Evolutionary conservation across 305 asterid genomes (phyloP).

Genomic region (Fraxinus albicans): DNA sequence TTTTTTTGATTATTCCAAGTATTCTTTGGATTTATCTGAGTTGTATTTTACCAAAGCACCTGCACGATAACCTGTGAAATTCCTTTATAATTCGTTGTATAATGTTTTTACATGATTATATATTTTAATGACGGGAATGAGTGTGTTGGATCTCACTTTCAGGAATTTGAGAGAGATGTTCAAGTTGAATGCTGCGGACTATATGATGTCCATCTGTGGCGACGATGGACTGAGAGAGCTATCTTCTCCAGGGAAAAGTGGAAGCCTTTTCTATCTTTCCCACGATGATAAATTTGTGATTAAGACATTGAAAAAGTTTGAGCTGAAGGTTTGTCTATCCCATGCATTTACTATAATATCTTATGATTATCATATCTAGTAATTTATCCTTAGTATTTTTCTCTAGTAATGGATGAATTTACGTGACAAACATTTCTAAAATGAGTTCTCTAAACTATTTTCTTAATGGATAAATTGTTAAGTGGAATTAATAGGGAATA

Average conservation of each 20-base stretch:
- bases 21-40: slow-evolving; percentile 16
- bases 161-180: slow-evolving; percentile 95
- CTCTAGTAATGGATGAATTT: not conserved
- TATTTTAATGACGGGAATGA: slow-evolving; percentile 23
- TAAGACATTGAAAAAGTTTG: slow-evolving; percentile 75
- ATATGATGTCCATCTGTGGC: slow-evolving; percentile 98
- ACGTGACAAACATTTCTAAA: not conserved
- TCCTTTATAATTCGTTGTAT: not conserved
- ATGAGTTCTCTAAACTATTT: not conserved
- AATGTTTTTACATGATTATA: slow-evolving; percentile 5
- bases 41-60: slow-evolving; percentile 1
- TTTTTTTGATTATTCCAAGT: not conserved
- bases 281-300: slow-evolving; percentile 89
- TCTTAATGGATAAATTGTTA: not conserved
- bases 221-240: slow-evolving; percentile 88
- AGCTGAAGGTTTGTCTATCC: slow-evolving; percentile 65
- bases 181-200: slow-evolving; percentile 91
- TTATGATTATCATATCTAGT: not conserved
- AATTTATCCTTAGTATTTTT: not conserved
- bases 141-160: slow-evolving; percentile 41
- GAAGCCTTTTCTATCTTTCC: slow-evolving; percentile 89
- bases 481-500: not conserved
- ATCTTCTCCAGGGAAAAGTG: slow-evolving; percentile 95
- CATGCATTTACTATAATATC: not conserved
- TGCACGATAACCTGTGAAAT: not conserved